Base-by-base conservation (phyloP, 352 stramenopile species). In the Globisporangium paroecandrum region DNA sequence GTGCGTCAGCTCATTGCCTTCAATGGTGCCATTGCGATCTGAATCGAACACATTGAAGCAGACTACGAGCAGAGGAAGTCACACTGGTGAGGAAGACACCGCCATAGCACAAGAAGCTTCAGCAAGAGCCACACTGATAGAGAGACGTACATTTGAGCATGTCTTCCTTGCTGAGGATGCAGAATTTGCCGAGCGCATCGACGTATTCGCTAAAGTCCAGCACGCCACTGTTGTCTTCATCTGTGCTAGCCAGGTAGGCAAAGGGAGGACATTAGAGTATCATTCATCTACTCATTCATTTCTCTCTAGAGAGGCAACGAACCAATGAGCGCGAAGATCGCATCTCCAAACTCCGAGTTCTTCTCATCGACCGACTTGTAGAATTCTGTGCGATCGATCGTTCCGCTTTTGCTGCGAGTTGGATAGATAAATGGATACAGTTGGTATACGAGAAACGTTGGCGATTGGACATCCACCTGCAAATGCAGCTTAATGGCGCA, bases 171-270 rank as follows among this genome's bases (percentile, higher is more conserved):
- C 77, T 89, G 15, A 91, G 70, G 29, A 90, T 70, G 64, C 83
- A 91, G 59, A 91, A 91, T 34, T 88, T 89, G n/a, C 83, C 83
- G 13, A 91, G 70, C 1, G 83, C 83, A 60, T 91, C 83, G 38
- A 91, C 80, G 65, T 91, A 91, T 49, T 91, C 83, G 57, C 79
- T 90, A 46, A 91, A 91, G 58, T 90, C 83, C 25, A 91, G 57
- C 18, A 87, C 76, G 38, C 83, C 83, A 47, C 83, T 91, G 62
- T 84, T 87, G 66, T 91, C 83, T 64, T 90, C 79, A 41, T 89
- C 77, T 85, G 20, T 54, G 20, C 10, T n/a, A 46, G 10, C 5
- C 0, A 29, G 8, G 10, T n/a, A 32, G 4, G 29, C 29, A 32
- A 32, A 7, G 29, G 12, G n/a, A 24, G 8, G 10, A 29, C 20